Base-by-base conservation (phyloP, 2,329 filamentous ascomycete species). In the Paraconiothyrium brasiliense region DNA sequence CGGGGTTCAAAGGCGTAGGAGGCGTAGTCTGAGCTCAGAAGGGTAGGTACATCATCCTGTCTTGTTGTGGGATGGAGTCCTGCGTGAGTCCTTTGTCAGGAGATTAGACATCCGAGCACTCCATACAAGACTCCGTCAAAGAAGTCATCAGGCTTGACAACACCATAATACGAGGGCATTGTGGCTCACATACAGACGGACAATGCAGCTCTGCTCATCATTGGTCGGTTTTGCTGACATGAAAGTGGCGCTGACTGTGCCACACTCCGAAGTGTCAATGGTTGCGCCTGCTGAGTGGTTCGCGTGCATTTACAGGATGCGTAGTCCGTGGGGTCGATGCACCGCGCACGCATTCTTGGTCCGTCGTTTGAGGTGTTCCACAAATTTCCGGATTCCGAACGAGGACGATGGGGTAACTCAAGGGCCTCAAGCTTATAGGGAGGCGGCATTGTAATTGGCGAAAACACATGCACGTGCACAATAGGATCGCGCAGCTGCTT, bases 381-480 rank as follows among this genome's bases (percentile, higher is more conserved):
- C 54, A 56, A 56, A 56, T 56, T 37, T 56, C 54, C 54, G 54
- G 16, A 56, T 48, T 46, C 54, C 54, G 54, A 47, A 27, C 43
- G 24, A 46, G 24, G 10, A 34, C 30, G 7, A 22, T 24, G 20
- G 39, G 27, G 9, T 16, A 34, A n/a, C 24, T 20, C n/a, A 20
- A 30, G 4, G 22, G 24, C 16, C 46, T 30, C 43, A 41, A 41
- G 39, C 8, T 39, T 52, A 41, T 52, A 39, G 34, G 49, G 8
- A 39, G 41, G 20, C 5, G 35, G 20, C 20, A 27, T 16, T 27
- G 49, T 14, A 3, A 41, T 52, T 52, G 49, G 34, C 16, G 22
- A 41, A 8, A 39, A 27, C 20, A 7, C 30, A 8, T 24, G 14
- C 49, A 41, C 20, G 22, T 37, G 49, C 34, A 9, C 7, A 43